A percentile compares a stretch with the other conserved stretches of the same genome.
These are phyloP conservation scores for Crithidia brevicula DNA, from an alignment of 208 protist species.

Conservation along the genomic window DNA sequence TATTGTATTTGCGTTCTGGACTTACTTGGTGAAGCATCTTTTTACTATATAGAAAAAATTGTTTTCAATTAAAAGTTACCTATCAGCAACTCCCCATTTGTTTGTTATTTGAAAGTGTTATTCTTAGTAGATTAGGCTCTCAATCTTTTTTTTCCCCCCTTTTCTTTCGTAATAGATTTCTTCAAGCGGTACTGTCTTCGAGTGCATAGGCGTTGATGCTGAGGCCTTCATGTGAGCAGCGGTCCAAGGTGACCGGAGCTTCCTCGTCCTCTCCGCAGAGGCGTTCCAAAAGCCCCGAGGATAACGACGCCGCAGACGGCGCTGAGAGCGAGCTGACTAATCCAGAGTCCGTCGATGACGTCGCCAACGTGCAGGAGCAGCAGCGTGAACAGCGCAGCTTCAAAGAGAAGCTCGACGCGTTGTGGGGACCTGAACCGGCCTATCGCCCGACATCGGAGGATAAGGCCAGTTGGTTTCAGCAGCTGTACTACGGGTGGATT, in stretches of 20 bases:
- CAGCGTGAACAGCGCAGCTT: constrained; percentile 7
- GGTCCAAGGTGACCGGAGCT: background rate
- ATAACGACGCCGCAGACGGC: background rate
- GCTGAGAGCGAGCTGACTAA: background rate
- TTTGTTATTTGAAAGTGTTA: background rate
- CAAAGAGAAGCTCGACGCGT: constrained; percentile 15
- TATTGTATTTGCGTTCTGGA: no score
- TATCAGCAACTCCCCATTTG: no score
- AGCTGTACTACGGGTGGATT: constrained; percentile 63
- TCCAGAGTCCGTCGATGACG: constrained; percentile 11
- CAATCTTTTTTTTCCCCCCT: background rate
- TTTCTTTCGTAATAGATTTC: background rate
- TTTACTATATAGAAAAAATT: no score
- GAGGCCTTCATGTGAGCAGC: background rate
- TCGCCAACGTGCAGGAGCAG: constrained; percentile 10
- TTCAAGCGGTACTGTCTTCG: no score
- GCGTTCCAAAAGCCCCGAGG: no score
- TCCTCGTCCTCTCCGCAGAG: no score
- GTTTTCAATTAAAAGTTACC: no score
- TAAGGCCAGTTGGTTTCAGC: constrained; percentile 44
- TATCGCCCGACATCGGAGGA: constrained; percentile 40
- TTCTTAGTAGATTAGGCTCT: background rate
- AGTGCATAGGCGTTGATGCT: no score
- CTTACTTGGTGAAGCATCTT: no score
- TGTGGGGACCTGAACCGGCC: constrained; percentile 40